Percentiles rank a stretch among this genome's conserved stretches.
Evolutionary conservation across 2,329 filamentous ascomycete genomes (phyloP).

Genomic region (Cyphellophora europaea): DNA sequence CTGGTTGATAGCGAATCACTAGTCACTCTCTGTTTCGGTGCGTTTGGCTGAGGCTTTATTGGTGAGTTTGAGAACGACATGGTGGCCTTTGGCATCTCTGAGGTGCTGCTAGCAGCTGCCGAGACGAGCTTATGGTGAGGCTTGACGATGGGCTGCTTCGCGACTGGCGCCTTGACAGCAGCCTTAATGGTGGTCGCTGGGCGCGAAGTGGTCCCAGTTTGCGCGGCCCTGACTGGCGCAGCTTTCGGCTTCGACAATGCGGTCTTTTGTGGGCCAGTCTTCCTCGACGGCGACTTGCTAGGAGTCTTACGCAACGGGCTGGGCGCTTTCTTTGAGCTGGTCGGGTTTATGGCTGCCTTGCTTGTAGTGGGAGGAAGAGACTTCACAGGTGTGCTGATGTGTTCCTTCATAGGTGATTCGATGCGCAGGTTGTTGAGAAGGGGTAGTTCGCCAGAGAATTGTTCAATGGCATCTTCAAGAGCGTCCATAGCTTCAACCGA

Average conservation of each 20-base stretch:
- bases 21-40: conserved; percentile 32
- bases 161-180: background rate
- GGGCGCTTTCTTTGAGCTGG: background rate
- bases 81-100: conserved; percentile 4
- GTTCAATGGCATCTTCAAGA: conserved; percentile 42
- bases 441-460: conserved; percentile 31
- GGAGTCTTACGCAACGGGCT: conserved; percentile 1
- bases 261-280: conserved; percentile 1
- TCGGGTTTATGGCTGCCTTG: background rate
- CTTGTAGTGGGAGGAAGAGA: conserved; percentile 1
- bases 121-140: background rate
- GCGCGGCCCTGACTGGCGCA: too few species aligned
- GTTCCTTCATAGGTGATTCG: conserved; percentile 13
- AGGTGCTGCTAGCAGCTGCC: background rate
- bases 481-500: conserved; percentile 43
- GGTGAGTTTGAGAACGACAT: conserved; percentile 18
- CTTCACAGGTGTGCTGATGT: conserved; percentile 4
- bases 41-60: conserved; percentile 19
- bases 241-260: background rate
- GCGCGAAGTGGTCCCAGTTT: background rate
- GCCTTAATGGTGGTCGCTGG: background rate
- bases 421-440: conserved; percentile 13
- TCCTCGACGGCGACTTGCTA: conserved; percentile 1
- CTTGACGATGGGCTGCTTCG: conserved; percentile 6
- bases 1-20: conserved; percentile 26